These are phyloP conservation scores for Hericium rajendrae DNA, from an alignment of 768 basidiomycete genomes.

Conservation along the genomic window DNA sequence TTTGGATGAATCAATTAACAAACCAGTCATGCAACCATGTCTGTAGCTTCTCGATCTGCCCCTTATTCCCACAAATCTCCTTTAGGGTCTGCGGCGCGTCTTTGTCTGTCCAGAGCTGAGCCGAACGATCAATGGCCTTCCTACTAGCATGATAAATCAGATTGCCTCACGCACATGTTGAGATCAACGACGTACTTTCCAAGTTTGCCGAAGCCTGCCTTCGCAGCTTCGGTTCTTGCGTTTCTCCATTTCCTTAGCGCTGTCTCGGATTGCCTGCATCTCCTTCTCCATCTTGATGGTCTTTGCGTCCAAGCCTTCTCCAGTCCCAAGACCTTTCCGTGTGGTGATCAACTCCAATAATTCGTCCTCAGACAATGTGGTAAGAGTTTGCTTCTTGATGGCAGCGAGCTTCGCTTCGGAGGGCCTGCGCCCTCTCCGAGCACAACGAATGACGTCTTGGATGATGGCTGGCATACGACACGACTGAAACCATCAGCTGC, in stretches of 20 bases:
- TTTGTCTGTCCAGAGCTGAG: conserved; percentile 89
- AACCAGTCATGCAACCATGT: conserved; percentile 87
- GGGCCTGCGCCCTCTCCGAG: conserved; percentile 86
- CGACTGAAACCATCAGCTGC: conserved; percentile 42
- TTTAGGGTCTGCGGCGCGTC: conserved; percentile 85
- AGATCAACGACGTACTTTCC: conserved; percentile 14
- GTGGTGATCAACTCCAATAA: conserved; percentile 74
- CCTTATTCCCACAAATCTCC: conserved; percentile 94
- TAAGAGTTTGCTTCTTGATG: conserved; percentile 72
- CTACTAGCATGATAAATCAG: conserved; percentile 13
- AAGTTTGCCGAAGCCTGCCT: conserved; percentile 8
- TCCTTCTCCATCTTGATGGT: too few relatives aligned
- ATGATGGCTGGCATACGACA: conserved; percentile 79
- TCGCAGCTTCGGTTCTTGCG: conserved; percentile 38
- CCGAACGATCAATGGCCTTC: conserved; percentile 33
- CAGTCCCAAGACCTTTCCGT: conserved; percentile 40
- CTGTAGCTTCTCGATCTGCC: conserved; percentile 78
- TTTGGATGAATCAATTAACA: conserved; percentile 14
- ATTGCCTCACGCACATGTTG: background rate
- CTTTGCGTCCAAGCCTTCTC: conserved; percentile 46
- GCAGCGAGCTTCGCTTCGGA: conserved; percentile 76
- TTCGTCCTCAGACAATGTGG: conserved; percentile 68
- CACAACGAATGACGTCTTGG: too few relatives aligned
- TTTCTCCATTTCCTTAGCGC: too few relatives aligned
- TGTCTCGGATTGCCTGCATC: too few relatives aligned